Percentiles rank a stretch among this genome's conserved stretches.
Evolutionary conservation across 2,329 filamentous ascomycete species (phyloP).

Genomic region (Colletotrichum cereale): DNA sequence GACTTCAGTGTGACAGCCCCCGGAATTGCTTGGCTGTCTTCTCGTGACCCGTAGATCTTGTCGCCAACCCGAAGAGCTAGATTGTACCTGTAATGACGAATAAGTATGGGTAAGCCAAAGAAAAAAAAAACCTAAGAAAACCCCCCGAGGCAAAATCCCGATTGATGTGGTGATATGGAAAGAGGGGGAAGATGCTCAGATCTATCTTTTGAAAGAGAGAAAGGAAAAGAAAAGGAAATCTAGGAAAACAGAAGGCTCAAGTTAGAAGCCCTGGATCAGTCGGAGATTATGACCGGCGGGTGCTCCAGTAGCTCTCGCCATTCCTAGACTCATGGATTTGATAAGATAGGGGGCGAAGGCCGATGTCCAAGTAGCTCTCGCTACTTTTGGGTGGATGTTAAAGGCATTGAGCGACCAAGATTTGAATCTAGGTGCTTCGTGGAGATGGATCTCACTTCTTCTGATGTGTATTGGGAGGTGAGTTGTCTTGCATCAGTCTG

Average conservation of each 20-base stretch:
- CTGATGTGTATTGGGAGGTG: background rate
- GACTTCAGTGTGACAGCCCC: background rate
- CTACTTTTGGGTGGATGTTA: background rate
- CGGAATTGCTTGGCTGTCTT: background rate
- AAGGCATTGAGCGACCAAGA: background rate
- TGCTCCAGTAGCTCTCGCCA: background rate
- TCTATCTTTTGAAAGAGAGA: background rate
- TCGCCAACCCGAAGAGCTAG: slow-evolving; percentile 2
- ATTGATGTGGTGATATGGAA: background rate
- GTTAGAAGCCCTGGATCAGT: background rate
- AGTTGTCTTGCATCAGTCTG: background rate
- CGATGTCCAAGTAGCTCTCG: background rate
- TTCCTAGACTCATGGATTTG: background rate
- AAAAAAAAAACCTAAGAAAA: background rate
- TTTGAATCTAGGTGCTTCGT: background rate
- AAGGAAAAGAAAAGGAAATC: background rate
- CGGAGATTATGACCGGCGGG: background rate
- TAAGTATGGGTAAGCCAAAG: slow-evolving; percentile 5
- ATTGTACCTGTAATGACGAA: slow-evolving; percentile 7
- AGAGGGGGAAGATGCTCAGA: background rate
- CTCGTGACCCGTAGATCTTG: background rate
- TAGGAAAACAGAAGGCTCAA: background rate
- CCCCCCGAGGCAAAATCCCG: background rate
- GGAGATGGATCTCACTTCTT: background rate
- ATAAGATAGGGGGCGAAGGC: too few species aligned